Evolutionary conservation across 2,329 filamentous ascomycete species (phyloP).

Genomic region (Aspergillus sp.): DNA sequence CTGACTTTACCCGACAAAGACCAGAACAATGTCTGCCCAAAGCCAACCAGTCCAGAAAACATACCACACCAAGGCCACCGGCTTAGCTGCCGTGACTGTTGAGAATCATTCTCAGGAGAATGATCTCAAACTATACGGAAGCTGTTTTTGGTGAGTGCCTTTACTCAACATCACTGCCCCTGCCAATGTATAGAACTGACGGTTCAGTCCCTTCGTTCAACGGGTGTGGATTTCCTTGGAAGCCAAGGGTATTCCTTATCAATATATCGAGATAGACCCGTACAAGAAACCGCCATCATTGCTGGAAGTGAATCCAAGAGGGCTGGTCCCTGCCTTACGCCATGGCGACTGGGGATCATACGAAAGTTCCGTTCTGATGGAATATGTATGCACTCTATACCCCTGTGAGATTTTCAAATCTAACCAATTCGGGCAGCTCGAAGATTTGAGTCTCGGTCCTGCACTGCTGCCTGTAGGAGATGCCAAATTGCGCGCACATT

Average conservation of each 20-base stretch:
- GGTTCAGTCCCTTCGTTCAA: constrained; percentile 73
- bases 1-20: constrained; percentile 10
- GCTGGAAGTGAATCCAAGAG: constrained; percentile 72
- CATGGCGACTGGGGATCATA: constrained; percentile 80
- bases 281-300: constrained; percentile 70
- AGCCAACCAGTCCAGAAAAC: constrained; percentile 59
- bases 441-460: constrained; percentile 64
- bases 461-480: constrained; percentile 63
- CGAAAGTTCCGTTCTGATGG: constrained; percentile 77
- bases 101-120: constrained; percentile 67
- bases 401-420: neutral
- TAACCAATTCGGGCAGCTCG: constrained; percentile 53
- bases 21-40: constrained; percentile 46
- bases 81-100: constrained; percentile 65
- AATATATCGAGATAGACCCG: constrained; percentile 83
- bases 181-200: neutral
- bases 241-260: constrained; percentile 72
- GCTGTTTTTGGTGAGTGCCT: constrained; percentile 72
- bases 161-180: neutral
- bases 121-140: constrained; percentile 74
- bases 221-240: constrained; percentile 88
- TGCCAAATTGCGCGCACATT: constrained; percentile 68
- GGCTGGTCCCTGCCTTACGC: constrained; percentile 71
- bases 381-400: constrained; percentile 62
- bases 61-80: constrained; percentile 69